Percentiles rank a stretch among this genome's conserved stretches.
Conservation (phyloP, 176 grass and related monocot genomes). For the Musa schizocarpa region DNA sequence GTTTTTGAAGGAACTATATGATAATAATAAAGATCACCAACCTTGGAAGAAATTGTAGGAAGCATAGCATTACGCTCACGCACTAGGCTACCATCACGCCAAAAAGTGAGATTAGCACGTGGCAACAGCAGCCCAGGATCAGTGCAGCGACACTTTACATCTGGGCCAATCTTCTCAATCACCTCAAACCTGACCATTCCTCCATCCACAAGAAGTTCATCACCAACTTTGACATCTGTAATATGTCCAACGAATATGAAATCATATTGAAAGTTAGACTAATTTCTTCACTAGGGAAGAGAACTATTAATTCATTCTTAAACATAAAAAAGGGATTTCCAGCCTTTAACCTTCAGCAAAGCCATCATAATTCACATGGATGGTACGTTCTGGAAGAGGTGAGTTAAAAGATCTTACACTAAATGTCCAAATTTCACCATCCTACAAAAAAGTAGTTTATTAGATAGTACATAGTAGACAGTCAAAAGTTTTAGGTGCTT, state of each 20-base stretch:
- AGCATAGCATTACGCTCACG: constrained; percentile 93
- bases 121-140: constrained; percentile 88
- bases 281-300: constrained; percentile 7
- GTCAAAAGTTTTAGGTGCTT: too few relatives aligned
- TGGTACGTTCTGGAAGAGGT: constrained; percentile 68
- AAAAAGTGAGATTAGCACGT: constrained; percentile 93
- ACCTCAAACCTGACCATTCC: constrained; percentile 97
- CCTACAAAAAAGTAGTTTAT: constrained; percentile 35
- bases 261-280: not conserved
- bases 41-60: constrained; percentile 99
- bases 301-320: not conserved
- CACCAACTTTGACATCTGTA: constrained; percentile 83
- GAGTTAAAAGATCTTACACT: constrained; percentile 89
- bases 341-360: constrained; percentile 76
- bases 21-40: constrained; percentile 12
- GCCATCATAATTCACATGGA: constrained; percentile 85
- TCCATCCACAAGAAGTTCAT: constrained; percentile 97
- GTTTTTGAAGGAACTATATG: not conserved
- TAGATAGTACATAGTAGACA: not conserved
- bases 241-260: constrained; percentile 1
- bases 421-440: constrained; percentile 97
- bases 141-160: constrained; percentile 86
- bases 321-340: not conserved
- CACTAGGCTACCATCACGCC: constrained; percentile 78
- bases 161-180: constrained; percentile 81